Conservation (phyloP, 305 asterid species). For the Fraxinus velutina region DNA sequence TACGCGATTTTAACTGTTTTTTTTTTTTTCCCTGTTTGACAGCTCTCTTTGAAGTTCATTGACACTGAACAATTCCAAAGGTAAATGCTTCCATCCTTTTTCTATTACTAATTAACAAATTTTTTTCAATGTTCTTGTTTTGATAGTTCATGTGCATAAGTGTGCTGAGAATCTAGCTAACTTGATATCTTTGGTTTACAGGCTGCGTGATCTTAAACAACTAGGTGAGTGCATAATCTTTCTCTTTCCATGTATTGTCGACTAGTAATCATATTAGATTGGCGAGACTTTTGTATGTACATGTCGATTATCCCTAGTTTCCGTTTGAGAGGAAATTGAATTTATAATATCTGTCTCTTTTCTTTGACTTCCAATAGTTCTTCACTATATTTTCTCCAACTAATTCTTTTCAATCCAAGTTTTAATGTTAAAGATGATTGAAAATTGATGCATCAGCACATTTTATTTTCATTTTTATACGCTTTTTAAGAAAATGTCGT, state of each 20-base stretch:
- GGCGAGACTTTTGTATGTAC: not conserved
- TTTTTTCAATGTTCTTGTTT: not conserved
- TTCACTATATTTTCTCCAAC: not conserved
- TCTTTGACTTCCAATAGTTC: not conserved
- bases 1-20: constrained; percentile 3
- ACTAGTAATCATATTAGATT: not conserved
- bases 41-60: constrained; percentile 66
- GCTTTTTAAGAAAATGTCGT: not conserved
- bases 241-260: constrained; percentile 8
- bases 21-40: constrained; percentile 28
- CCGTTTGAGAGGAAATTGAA: constrained; percentile 8
- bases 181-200: constrained; percentile 33
- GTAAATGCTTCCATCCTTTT: constrained; percentile 27
- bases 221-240: constrained; percentile 51
- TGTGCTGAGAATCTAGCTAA: constrained; percentile 26
- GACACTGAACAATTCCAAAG: constrained; percentile 96
- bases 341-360: not conserved
- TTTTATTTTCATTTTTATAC: not conserved
- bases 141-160: not conserved
- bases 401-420: constrained; percentile 19
- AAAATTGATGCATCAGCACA: not conserved
- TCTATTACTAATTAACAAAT: not conserved
- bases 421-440: constrained; percentile 30
- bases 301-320: not conserved
- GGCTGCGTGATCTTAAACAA: constrained; percentile 96